phyloP scores from a whole-genome alignment of 129 eudicot genomes.

The Ambrosia trifida region DNA sequence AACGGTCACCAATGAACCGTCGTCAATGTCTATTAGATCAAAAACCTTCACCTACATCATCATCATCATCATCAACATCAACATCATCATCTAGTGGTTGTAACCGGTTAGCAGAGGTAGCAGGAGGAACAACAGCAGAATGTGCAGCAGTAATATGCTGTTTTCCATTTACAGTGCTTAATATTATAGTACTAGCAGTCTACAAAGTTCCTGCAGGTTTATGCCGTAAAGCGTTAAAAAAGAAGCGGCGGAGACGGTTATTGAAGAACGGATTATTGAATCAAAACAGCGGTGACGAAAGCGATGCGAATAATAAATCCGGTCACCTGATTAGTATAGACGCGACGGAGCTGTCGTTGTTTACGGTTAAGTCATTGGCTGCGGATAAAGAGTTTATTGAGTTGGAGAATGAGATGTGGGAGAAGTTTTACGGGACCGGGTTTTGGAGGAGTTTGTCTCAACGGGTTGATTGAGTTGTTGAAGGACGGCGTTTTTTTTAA shows the following conservation, averaged over 20 bases:
- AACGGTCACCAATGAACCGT: constrained; percentile 30
- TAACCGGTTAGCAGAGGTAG: constrained; percentile 57
- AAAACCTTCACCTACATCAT: not conserved
- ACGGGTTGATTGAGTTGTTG: constrained; percentile 21
- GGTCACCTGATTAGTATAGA: constrained; percentile 30
- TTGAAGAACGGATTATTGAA: constrained; percentile 37
- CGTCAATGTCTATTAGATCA: constrained; percentile 31
- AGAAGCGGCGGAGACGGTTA: constrained; percentile 42
- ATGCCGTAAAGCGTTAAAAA: constrained; percentile 55
- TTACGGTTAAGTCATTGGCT: constrained; percentile 21
- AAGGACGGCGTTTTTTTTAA: not conserved
- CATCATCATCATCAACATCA: too few relatives aligned
- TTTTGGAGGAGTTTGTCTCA: constrained; percentile 78
- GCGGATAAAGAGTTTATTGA: constrained; percentile 49
- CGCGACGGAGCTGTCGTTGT: not conserved
- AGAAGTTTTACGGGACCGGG: constrained; percentile 71
- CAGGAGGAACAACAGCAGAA: constrained; percentile 80
- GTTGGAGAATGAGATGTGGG: constrained; percentile 90
- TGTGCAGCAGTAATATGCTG: constrained; percentile 82
- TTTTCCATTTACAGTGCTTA: constrained; percentile 56
- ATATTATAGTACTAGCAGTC: constrained; percentile 53
- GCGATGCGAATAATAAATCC: not conserved
- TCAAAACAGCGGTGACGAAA: not conserved
- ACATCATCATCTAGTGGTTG: constrained; percentile 19
- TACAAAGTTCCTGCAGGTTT: constrained; percentile 80